phyloP scores from a whole-genome alignment of 495 filamentous ascomycete species.

The Sordaria brevicollis region DNA sequence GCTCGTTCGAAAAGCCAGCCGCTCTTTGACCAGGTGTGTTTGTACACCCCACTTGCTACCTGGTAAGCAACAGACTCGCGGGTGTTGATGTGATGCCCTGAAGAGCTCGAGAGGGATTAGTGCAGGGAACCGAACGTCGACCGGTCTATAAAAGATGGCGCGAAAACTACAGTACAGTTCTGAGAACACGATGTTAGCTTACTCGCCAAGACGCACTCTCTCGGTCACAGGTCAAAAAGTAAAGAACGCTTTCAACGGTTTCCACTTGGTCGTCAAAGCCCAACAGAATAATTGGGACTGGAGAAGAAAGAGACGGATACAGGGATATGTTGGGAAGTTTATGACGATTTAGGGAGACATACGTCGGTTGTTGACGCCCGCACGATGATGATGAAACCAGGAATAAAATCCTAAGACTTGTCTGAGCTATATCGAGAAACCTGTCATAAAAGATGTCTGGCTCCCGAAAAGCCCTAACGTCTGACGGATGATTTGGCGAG shows the following conservation, averaged over 20 bases:
- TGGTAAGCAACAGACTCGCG: neutral
- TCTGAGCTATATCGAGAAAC: neutral
- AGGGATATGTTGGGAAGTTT: neutral
- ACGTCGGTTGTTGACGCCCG: neutral
- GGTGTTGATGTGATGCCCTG: neutral
- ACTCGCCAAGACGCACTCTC: neutral
- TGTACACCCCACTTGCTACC: neutral
- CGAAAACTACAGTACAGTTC: neutral
- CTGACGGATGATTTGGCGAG: neutral
- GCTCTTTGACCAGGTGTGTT: neutral
- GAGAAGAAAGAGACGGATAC: neutral
- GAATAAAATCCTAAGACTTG: neutral
- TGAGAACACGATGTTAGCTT: neutral
- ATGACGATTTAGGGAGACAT: neutral
- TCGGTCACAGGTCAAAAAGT: neutral
- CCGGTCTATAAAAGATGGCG: neutral
- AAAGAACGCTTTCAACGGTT: neutral
- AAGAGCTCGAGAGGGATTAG: neutral
- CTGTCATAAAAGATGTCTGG: neutral
- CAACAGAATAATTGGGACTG: neutral
- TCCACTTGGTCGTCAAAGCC: neutral
- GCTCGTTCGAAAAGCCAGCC: neutral
- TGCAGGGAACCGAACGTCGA: neutral
- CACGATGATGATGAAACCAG: neutral
- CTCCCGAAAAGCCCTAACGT: neutral